Percentiles rank a stretch among this genome's conserved stretches.
These are phyloP conservation scores for Alternaria triticimaculans DNA, from an alignment of 2,329 filamentous ascomycete genomes.

Conservation along the genomic window DNA sequence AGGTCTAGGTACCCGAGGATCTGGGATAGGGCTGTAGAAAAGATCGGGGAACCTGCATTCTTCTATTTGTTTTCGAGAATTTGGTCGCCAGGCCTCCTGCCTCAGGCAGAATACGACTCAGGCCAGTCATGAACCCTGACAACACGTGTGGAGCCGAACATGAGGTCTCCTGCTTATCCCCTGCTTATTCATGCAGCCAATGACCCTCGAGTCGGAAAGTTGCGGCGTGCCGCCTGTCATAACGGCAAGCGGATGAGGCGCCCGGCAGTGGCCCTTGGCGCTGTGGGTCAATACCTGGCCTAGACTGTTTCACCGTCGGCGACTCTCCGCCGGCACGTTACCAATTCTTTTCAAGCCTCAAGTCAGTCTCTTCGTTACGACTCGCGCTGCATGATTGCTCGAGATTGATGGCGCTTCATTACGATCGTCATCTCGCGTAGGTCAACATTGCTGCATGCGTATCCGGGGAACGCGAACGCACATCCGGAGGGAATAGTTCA, in stretches of 20 bases:
- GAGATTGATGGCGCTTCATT: background rate
- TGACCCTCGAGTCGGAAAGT: background rate
- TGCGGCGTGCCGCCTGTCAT: background rate
- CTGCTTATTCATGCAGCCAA: background rate
- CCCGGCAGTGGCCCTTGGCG: background rate
- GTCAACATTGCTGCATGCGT: background rate
- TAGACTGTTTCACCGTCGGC: conserved; percentile 3
- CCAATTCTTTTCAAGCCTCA: background rate
- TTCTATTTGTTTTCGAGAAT: background rate
- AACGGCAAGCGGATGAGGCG: background rate
- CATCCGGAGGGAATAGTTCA: background rate
- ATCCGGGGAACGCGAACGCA: background rate
- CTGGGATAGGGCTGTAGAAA: background rate
- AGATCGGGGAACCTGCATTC: background rate
- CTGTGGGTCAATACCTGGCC: background rate
- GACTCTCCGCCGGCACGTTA: background rate
- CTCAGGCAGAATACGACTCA: background rate
- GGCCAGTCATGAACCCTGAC: background rate
- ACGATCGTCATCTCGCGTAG: conserved; percentile 3
- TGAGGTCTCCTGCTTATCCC: background rate
- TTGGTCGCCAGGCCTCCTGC: background rate
- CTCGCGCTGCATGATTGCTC: background rate
- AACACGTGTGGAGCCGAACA: conserved; percentile 4
- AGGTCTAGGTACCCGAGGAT: background rate
- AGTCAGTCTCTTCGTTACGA: background rate